phyloP scores from a whole-genome alignment of 192 early-diverging fungal genomes.

The Mortierella alpina region DNA sequence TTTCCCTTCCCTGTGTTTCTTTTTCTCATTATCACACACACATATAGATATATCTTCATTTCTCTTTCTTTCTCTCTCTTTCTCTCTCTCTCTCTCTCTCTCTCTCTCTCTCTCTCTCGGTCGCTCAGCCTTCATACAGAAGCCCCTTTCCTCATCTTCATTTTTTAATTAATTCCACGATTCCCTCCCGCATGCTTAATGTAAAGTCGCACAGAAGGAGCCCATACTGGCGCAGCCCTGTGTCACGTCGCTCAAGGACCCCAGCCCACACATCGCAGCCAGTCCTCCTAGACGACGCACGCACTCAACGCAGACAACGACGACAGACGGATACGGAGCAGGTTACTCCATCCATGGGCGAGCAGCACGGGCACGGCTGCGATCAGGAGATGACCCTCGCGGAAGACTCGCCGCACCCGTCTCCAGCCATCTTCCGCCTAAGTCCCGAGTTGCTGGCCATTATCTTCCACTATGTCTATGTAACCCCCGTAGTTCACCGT shows the following conservation, averaged over 20 bases:
- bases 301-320: neutral
- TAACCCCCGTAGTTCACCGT: constrained; percentile 46
- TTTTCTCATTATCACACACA: neutral
- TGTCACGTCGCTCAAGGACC: constrained; percentile 27
- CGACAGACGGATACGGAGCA: constrained; percentile 2
- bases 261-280: too few relatives aligned
- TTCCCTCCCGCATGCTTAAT: constrained; percentile 27
- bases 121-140: neutral
- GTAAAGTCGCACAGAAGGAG: constrained; percentile 42
- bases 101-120: neutral
- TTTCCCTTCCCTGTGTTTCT: neutral
- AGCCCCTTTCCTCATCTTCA: neutral
- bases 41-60: neutral
- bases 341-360: neutral
- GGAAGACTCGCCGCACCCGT: neutral
- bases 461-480: constrained; percentile 53
- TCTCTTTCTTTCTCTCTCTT: neutral
- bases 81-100: neutral
- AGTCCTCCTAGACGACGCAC: too few relatives aligned
- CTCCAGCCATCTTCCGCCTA: constrained; percentile 37
- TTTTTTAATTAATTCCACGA: neutral
- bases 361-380: neutral
- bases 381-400: constrained; percentile 5
- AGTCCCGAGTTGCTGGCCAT: constrained; percentile 44
- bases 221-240: constrained; percentile 40